phyloP scores from a whole-genome alignment of 2,329 filamentous ascomycete genomes.

The Eurotiales sp. region DNA sequence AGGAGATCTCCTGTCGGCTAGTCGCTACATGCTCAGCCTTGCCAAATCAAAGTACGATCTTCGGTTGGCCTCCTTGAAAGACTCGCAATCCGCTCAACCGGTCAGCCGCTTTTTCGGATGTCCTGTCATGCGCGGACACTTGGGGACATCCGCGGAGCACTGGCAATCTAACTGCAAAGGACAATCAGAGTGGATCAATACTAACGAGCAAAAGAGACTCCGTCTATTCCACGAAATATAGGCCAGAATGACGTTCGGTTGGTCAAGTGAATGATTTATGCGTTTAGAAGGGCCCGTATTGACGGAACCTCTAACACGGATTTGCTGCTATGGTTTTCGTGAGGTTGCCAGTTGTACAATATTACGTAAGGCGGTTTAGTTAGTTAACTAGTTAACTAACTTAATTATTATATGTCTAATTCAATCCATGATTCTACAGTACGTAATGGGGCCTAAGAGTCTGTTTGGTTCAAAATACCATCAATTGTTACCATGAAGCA shows the following conservation, averaged over 20 bases:
- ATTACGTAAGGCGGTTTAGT: no score
- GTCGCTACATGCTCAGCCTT: slow-evolving; percentile 5
- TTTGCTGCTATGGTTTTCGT: no score
- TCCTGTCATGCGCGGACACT: slow-evolving; percentile 5
- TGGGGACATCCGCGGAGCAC: not conserved
- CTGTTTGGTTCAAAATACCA: no score
- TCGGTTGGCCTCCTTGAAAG: slow-evolving; percentile 3
- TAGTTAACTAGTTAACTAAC: no score
- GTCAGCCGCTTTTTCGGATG: slow-evolving; percentile 1
- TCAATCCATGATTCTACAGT: no score
- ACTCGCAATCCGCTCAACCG: not conserved
- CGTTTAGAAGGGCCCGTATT: no score
- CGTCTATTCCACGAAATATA: slow-evolving; percentile 5
- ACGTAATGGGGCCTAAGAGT: no score
- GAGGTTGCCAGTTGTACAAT: no score
- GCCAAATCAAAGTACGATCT: slow-evolving; percentile 10
- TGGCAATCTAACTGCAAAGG: not conserved
- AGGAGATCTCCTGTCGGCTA: slow-evolving; percentile 10
- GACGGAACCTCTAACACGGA: no score
- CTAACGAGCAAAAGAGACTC: not conserved
- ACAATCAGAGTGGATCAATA: not conserved
- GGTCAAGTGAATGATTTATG: not conserved
- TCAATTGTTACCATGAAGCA: no score
- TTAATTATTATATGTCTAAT: no score
- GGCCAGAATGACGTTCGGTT: slow-evolving; percentile 3